Evolutionary conservation across 805 yeast genomes (phyloP), one percentile per base, ranked within the genome.

Genomic region (Vanderwaltozyma verrucispora): DNA sequence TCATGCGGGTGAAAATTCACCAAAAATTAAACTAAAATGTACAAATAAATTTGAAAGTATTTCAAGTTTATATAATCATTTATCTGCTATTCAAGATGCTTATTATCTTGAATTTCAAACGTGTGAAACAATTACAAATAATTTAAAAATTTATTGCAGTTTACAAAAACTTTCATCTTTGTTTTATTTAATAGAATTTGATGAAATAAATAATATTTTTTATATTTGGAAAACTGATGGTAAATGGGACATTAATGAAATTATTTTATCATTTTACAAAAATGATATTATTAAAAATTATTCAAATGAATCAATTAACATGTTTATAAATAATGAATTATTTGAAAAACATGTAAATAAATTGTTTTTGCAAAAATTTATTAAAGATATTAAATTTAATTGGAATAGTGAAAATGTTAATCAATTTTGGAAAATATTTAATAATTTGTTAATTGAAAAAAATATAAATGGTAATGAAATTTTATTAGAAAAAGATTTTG

Each of bases 181-280:
- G 3, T 48, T 48, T 29, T 56, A 45, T 32, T 45, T 56, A 20
- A 36, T 56, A 7, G 60, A 55, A 28, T 56, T 43, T 28, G 50
- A 55, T 37, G 50, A 45, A 23, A 43, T 36, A 5, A 35, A 45
- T 20, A 41, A 45, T 13, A 28, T 33, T 4, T 50, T 49, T 28
- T 47, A 50, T 28, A 30, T 56, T 24, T 56, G 60, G 59, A 51
- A 45, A 32, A 45, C 56, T 3, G 51, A 47, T 9, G 53, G 54
- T 2, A 37, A 41, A 11, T 56, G 58, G 58, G 44, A 50, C n/a
- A 20, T 49, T 23, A 49, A 49, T 30, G 37, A 40, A 13, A 38
- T 51, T 1, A 43, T 54, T 30, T 37, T 53, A 6, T 37, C 40
- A 2, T 35, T 56, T 27, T 49, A 44, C 17, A 5, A 24, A 10